Conservation (phyloP, 1,284 basidiomycete genomes). For the Ustilago curta region DNA sequence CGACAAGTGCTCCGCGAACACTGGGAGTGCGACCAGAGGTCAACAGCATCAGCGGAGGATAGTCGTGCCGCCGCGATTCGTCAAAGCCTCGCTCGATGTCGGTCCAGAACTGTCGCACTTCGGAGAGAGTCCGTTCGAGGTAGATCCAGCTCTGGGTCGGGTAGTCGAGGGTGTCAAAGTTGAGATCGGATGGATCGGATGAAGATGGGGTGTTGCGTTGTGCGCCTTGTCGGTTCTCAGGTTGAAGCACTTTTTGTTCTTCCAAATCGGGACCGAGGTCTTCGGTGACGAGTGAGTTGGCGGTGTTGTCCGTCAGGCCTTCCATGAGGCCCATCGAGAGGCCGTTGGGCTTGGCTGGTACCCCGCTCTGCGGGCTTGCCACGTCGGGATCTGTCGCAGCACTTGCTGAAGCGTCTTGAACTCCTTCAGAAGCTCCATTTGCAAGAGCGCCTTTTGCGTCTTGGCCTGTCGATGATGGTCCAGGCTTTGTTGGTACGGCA, state of each 20-base stretch:
- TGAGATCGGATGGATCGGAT: neutral
- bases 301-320: slow-evolving; percentile 21
- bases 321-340: slow-evolving; percentile 41
- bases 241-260: slow-evolving; percentile 33
- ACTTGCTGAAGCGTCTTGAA: neutral
- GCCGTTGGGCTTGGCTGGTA: slow-evolving; percentile 19
- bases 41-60: slow-evolving; percentile 67
- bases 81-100: slow-evolving; percentile 58
- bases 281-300: neutral
- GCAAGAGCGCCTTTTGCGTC: neutral
- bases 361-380: slow-evolving; percentile 16
- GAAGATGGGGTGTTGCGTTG: slow-evolving; percentile 8
- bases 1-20: slow-evolving; percentile 64
- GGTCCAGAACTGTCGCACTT: slow-evolving; percentile 58
- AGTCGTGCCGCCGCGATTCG: slow-evolving; percentile 22
- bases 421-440: neutral
- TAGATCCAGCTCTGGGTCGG: slow-evolving; percentile 34
- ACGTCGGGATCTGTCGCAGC: slow-evolving; percentile 10
- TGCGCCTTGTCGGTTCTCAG: slow-evolving; percentile 35
- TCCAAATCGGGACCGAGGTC: slow-evolving; percentile 1
- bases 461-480: neutral
- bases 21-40: slow-evolving; percentile 64
- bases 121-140: slow-evolving; percentile 43
- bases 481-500: neutral
- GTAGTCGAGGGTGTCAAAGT: slow-evolving; percentile 30